Percentiles rank a stretch among this genome's conserved stretches.
Evolutionary conservation across 192 early-diverging fungal species (phyloP).

Genomic region (Mortierella hygrophila): DNA sequence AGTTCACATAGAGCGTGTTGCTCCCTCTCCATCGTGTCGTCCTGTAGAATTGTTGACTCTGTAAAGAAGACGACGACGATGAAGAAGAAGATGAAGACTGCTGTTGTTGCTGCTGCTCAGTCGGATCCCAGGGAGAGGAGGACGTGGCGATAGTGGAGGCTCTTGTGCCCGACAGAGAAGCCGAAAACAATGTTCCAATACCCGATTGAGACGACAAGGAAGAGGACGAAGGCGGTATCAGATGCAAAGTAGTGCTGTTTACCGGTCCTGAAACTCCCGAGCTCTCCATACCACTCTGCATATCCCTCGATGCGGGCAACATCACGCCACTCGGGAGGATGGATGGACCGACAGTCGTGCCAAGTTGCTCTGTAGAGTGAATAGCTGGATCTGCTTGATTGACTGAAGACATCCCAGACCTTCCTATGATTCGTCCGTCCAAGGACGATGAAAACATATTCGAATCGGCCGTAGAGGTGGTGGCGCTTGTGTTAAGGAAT

Average conservation of each 20-base stretch:
- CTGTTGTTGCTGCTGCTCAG: not conserved
- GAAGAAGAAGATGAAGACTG: not conserved
- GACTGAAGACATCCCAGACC: not conserved
- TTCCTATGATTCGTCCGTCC: not conserved
- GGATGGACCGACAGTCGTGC: not conserved
- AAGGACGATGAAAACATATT: not conserved
- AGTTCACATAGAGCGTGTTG: constrained; percentile 43
- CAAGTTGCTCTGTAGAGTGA: not conserved
- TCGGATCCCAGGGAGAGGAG: not conserved
- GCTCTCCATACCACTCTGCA: not conserved
- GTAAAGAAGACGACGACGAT: not conserved
- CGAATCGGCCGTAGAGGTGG: not conserved
- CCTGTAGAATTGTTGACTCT: constrained; percentile 5
- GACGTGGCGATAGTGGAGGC: not conserved
- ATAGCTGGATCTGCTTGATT: not conserved
- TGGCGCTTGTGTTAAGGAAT: not conserved
- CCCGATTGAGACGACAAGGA: not conserved
- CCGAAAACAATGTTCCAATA: not conserved
- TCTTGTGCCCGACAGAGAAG: constrained; percentile 1
- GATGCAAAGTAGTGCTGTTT: not conserved
- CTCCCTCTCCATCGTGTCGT: constrained; percentile 6
- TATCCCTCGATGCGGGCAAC: not conserved
- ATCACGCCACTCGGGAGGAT: constrained; percentile 7
- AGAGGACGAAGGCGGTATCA: not conserved
- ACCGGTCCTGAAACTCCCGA: not conserved